Percentiles rank a stretch among this genome's conserved stretches.
phyloP scores from a whole-genome alignment of 805 yeast genomes.

The Wickerhamia fluorescens region DNA sequence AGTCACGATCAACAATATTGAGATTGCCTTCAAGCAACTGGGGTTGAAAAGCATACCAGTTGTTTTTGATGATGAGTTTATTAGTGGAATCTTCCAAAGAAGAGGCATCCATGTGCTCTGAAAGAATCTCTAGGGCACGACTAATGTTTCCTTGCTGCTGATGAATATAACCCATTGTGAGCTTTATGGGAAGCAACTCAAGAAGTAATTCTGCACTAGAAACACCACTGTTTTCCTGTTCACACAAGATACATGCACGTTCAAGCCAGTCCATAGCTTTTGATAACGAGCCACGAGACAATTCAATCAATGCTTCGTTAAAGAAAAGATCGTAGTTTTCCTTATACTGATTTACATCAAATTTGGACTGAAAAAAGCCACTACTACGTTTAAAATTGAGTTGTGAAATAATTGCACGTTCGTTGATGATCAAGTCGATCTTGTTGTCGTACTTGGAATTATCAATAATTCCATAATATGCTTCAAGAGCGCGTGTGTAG shows the following conservation, averaged over 20 bases:
- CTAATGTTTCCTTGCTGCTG: conserved; percentile 26
- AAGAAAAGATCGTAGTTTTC: conserved; percentile 48
- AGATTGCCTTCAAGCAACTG: conserved; percentile 1
- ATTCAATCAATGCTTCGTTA: conserved; percentile 48
- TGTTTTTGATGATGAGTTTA: conserved; percentile 38
- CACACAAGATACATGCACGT: conserved; percentile 39
- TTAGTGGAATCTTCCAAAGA: conserved; percentile 32
- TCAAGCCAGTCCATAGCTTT: conserved; percentile 38
- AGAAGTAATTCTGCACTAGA: conserved; percentile 39
- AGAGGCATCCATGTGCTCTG: conserved; percentile 18
- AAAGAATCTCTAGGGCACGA: conserved; percentile 31
- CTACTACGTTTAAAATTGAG: conserved; percentile 10
- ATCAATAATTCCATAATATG: conserved; percentile 38
- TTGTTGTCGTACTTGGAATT: conserved; percentile 35
- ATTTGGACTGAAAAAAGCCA: conserved; percentile 1
- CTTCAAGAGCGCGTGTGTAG: conserved; percentile 31
- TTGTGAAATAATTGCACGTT: conserved; percentile 61
- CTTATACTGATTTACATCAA: conserved; percentile 1
- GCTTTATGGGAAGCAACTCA: conserved; percentile 54
- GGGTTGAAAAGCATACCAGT: conserved; percentile 26
- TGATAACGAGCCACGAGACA: conserved; percentile 33
- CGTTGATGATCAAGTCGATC: conserved; percentile 54
- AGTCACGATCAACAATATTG: conserved; percentile 25
- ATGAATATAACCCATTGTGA: conserved; percentile 54
- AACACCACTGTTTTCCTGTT: conserved; percentile 28